phyloP scores from a whole-genome alignment of 164 flowering plant genomes.

The Vitis rupestris region DNA sequence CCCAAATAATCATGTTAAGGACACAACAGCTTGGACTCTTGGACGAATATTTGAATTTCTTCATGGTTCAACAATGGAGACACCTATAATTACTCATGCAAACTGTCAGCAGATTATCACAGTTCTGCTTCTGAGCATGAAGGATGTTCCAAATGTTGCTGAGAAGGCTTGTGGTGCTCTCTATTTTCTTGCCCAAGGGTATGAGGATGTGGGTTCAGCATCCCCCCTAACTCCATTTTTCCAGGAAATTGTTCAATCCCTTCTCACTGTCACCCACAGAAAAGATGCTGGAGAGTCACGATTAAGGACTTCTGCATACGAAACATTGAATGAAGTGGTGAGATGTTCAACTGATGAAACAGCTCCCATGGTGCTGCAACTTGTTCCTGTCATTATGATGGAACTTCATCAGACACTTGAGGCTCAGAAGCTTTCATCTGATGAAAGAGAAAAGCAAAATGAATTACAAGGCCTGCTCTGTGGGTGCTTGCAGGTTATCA shows the following conservation, averaged over 20 bases:
- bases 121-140: constrained; percentile 67
- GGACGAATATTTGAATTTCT: constrained; percentile 72
- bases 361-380: constrained; percentile 53
- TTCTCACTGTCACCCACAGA: constrained; percentile 55
- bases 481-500: constrained; percentile 69
- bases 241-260: constrained; percentile 61
- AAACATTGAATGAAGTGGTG: constrained; percentile 72
- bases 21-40: constrained; percentile 77
- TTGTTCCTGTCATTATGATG: constrained; percentile 56
- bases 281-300: constrained; percentile 72
- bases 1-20: constrained; percentile 69
- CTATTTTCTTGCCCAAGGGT: constrained; percentile 72
- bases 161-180: constrained; percentile 81
- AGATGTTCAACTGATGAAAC: constrained; percentile 69
- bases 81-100: constrained; percentile 49
- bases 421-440: constrained; percentile 52
- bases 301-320: constrained; percentile 66
- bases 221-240: constrained; percentile 64
- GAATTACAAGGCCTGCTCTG: constrained; percentile 71
- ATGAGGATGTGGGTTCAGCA: constrained; percentile 47
- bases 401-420: constrained; percentile 68
- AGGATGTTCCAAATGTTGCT: constrained; percentile 68
- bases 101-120: constrained; percentile 61
- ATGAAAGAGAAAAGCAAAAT: constrained; percentile 55
- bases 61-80: constrained; percentile 50